phyloP scores from a whole-genome alignment of 306 rosid species.

The Sechiopsis laciniata region DNA sequence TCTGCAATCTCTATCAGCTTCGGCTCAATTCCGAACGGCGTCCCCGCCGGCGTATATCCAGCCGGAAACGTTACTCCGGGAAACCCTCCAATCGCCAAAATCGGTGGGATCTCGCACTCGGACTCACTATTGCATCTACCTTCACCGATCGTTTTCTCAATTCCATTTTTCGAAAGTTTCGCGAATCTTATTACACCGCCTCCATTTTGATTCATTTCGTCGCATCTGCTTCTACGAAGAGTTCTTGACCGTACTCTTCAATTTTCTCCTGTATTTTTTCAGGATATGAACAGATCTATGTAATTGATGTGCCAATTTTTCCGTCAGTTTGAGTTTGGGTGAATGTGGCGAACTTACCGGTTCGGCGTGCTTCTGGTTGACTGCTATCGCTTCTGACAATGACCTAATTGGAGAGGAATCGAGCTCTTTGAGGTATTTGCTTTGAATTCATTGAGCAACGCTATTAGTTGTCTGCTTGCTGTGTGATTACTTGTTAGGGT shows the following conservation, averaged over 20 bases:
- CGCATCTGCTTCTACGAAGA: too few species aligned
- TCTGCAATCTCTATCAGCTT: constrained; percentile 31
- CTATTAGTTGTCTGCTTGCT: constrained; percentile 23
- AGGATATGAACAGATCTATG: too few species aligned
- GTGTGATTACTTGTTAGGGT: not conserved
- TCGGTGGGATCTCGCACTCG: not conserved
- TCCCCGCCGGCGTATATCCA: constrained; percentile 21
- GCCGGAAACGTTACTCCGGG: constrained; percentile 35
- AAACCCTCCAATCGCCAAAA: constrained; percentile 33
- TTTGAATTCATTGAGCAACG: constrained; percentile 30
- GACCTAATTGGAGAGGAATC: not conserved
- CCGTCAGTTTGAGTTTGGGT: too few species aligned
- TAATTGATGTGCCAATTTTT: too few species aligned
- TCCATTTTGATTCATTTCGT: not conserved
- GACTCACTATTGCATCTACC: constrained; percentile 41
- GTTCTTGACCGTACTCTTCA: not conserved
- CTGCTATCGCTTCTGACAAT: not conserved
- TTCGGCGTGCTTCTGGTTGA: not conserved
- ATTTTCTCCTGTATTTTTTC: not conserved
- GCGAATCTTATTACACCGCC: constrained; percentile 29
- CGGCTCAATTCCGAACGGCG: constrained; percentile 34
- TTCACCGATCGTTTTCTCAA: constrained; percentile 38
- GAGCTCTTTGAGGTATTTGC: constrained; percentile 1
- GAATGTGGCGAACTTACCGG: not conserved
- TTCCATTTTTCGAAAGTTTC: constrained; percentile 35